phyloP scores from a whole-genome alignment of 495 filamentous ascomycete genomes.

The Aeminium ludgeri region DNA sequence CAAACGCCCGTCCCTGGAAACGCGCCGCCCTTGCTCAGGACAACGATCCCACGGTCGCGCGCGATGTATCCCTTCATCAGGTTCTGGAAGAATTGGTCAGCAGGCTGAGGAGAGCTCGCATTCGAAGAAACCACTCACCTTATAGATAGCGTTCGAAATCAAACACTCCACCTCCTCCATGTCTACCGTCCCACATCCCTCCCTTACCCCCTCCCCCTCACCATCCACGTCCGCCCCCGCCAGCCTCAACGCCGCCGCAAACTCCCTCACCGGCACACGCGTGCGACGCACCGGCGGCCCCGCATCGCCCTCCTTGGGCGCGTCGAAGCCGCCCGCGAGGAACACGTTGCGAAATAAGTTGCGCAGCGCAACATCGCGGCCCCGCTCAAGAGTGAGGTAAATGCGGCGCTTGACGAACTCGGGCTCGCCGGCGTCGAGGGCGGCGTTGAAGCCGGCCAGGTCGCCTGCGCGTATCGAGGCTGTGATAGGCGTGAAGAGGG shows the following conservation, averaged over 20 bases:
- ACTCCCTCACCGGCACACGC: conserved; percentile 64
- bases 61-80: conserved; percentile 97
- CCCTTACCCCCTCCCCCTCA: conserved; percentile 36
- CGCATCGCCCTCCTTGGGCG: conserved; percentile 43
- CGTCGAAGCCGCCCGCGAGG: conserved; percentile 60
- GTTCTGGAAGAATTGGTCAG: conserved; percentile 34
- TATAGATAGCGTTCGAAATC: conserved; percentile 90
- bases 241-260: conserved; percentile 45
- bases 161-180: conserved; percentile 91
- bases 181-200: conserved; percentile 58
- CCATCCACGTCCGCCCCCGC: conserved; percentile 15
- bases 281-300: conserved; percentile 41
- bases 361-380: conserved; percentile 73
- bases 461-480: conserved; percentile 65
- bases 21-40: conserved; percentile 76
- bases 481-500: conserved; percentile 60
- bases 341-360: conserved; percentile 87
- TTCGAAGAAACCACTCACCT: conserved; percentile 33
- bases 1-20: conserved; percentile 93
- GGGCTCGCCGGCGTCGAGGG: conserved; percentile 60
- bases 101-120: too few species aligned
- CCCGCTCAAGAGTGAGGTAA: conserved; percentile 82
- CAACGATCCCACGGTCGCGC: conserved; percentile 71
- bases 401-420: conserved; percentile 91
- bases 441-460: conserved; percentile 67